phyloP scores from a whole-genome alignment of 2,329 filamentous ascomycete species.

The Periglandula ipomoeae region DNA sequence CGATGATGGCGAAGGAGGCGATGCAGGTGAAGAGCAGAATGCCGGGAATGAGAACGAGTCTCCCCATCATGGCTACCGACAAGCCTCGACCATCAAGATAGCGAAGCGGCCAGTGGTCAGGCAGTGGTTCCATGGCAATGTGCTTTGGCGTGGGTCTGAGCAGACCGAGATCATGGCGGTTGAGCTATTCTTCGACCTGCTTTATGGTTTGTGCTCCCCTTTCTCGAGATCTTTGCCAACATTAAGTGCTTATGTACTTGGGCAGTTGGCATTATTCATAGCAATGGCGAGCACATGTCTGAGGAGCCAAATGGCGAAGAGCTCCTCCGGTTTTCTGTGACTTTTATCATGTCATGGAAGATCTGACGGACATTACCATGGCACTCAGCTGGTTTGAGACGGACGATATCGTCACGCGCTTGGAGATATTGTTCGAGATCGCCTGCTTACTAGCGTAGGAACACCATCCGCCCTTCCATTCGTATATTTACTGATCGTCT shows the following conservation, averaged over 20 bases:
- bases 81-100: conserved; percentile 39
- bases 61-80: conserved; percentile 17
- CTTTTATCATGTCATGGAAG: conserved; percentile 54
- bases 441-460: too few relatives aligned
- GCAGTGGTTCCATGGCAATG: conserved; percentile 57
- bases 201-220: conserved; percentile 33
- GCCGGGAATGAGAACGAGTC: conserved; percentile 9
- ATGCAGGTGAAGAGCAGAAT: background rate
- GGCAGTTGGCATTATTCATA: conserved; percentile 52
- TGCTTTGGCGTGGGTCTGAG: conserved; percentile 52
- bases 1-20: conserved; percentile 13
- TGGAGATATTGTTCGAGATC: too few relatives aligned
- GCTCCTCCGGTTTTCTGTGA: conserved; percentile 52
- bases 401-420: too few relatives aligned
- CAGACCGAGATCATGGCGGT: conserved; percentile 53
- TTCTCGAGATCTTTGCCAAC: background rate
- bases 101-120: conserved; percentile 51
- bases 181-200: conserved; percentile 55
- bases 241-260: background rate
- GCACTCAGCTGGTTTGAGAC: conserved; percentile 51
- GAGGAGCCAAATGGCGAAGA: conserved; percentile 45
- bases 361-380: conserved; percentile 50
- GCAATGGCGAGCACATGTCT: conserved; percentile 51
- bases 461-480: too few relatives aligned
- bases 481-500: too few relatives aligned